Base-by-base conservation (phyloP, 2,329 filamentous ascomycete species). In the Penicillium sp. region DNA sequence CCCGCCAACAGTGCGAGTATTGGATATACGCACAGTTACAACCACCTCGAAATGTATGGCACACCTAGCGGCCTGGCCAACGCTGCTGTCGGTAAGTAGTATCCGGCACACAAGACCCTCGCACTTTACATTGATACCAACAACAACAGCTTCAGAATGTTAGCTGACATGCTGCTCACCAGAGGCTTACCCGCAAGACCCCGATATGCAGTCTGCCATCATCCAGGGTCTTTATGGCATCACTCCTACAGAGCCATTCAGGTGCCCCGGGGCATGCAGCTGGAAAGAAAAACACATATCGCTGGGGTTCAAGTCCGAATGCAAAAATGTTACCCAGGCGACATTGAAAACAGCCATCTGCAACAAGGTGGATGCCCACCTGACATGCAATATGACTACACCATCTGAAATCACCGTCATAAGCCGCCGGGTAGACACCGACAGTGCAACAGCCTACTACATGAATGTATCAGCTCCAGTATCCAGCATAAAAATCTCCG, bases 201-300 rank as follows among this genome's bases (percentile, higher is more conserved):
- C 55, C 16, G 49, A 36, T 40, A 55, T 59, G 46, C 55, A 57
- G 29, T 57, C 57, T 31, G 49, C 57, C 34, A 57, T 59, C n/a
- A 39, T 55, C 34, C 52, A 54, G 40, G 55, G 57, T 21, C 29
- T 59, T 2, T 57, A 53, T 36, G 54, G 46, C 9, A 47, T 59
- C 55, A 51, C 53, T n/a, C 41, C 24, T 34, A 14, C 52, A 38
- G 55, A 54, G 40, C n/a, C 49, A 36, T 59, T 59, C 52, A 43
- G 24, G 16, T 59, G 57, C 46, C 53, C 57, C 13, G 55, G 57
- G n/a, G 9, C 29, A 16, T 59, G 57, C 48, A 46, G 45, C 11
- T 59, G 57, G 57, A 45, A 24, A 13, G 52, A n/a, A 44, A 46
- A 52, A 45, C 57, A 59, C 16, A 43, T 55, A 38, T 55, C 57